A percentile compares a stretch with the other conserved stretches of the same genome.
Conservation (phyloP, 306 rosid genomes). For the Carpinus viminea region DNA sequence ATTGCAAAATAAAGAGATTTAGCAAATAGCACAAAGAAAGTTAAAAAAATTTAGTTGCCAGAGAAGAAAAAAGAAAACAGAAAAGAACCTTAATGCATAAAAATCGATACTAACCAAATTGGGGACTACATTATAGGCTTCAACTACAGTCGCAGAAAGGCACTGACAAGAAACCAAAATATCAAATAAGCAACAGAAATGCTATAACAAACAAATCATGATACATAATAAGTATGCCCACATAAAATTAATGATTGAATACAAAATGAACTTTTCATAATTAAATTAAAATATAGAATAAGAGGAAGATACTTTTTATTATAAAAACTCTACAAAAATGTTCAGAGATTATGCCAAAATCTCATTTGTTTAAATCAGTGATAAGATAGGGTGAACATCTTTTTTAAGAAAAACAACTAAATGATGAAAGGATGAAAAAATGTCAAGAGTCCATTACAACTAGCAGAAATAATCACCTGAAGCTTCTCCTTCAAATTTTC, state of each 20-base stretch:
- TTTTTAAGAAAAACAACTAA: not conserved
- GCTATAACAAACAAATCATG: constrained; percentile 10
- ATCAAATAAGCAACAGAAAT: constrained; percentile 13
- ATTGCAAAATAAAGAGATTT: not conserved
- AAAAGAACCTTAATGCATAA: constrained; percentile 20
- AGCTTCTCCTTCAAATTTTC: constrained; percentile 69
- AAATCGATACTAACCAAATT: constrained; percentile 56
- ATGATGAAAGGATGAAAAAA: not conserved
- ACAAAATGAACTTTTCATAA: not conserved
- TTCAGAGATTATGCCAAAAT: not conserved
- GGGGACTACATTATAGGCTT: constrained; percentile 82
- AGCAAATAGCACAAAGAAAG: not conserved
- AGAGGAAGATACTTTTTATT: too few relatives aligned
- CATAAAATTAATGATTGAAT: not conserved
- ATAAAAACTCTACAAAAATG: not conserved
- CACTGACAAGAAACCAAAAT: constrained; percentile 35
- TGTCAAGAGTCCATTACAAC: constrained; percentile 2
- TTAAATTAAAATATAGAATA: not conserved
- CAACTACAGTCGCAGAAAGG: constrained; percentile 65
- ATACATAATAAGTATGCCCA: not conserved
- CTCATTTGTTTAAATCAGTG: not conserved
- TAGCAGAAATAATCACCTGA: constrained; percentile 57
- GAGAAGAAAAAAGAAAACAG: not conserved
- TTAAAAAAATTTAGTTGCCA: not conserved
- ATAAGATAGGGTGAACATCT: not conserved